Conservation (phyloP, 75 land plant genomes). For the Pseudotsuga menziesii region DNA sequence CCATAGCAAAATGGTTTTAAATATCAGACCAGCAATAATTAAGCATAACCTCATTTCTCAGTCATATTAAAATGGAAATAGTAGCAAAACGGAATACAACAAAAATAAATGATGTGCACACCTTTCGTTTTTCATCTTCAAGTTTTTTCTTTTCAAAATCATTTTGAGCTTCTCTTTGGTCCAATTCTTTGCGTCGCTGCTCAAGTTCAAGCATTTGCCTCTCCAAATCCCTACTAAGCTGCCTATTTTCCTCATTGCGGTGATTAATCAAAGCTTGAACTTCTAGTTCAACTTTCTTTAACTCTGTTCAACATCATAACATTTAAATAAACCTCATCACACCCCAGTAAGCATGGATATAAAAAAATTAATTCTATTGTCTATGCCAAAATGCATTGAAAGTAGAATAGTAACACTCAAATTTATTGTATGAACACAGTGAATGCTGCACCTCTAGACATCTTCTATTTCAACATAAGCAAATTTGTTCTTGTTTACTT, state of each 20-base stretch:
- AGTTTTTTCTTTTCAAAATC: slow-evolving; percentile 39
- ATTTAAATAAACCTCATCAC: background rate
- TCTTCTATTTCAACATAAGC: background rate
- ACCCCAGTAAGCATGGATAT: background rate
- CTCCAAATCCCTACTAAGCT: slow-evolving; percentile 18
- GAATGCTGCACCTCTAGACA: background rate
- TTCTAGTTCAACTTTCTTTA: slow-evolving; percentile 23
- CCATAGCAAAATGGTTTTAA: background rate
- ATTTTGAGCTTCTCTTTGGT: slow-evolving; percentile 26
- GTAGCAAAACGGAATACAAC: background rate
- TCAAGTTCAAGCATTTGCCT: slow-evolving; percentile 20
- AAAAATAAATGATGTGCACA: background rate
- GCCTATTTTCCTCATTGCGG: slow-evolving; percentile 31
- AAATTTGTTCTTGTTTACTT: background rate
- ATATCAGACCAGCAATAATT: background rate
- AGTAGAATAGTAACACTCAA: background rate
- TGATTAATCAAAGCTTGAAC: slow-evolving; percentile 18
- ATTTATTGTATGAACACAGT: background rate
- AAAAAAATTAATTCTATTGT: background rate
- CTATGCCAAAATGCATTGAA: background rate
- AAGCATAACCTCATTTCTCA: background rate
- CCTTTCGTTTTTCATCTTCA: slow-evolving; percentile 36
- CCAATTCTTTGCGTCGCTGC: slow-evolving; percentile 23
- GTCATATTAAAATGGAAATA: no score
- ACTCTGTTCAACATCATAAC: slow-evolving; percentile 13